A percentile compares a stretch with the other conserved stretches of the same genome.
These are phyloP conservation scores for Pelargonium exstipulatum DNA, from an alignment of 441 rosid genomes.

Conservation along the genomic window DNA sequence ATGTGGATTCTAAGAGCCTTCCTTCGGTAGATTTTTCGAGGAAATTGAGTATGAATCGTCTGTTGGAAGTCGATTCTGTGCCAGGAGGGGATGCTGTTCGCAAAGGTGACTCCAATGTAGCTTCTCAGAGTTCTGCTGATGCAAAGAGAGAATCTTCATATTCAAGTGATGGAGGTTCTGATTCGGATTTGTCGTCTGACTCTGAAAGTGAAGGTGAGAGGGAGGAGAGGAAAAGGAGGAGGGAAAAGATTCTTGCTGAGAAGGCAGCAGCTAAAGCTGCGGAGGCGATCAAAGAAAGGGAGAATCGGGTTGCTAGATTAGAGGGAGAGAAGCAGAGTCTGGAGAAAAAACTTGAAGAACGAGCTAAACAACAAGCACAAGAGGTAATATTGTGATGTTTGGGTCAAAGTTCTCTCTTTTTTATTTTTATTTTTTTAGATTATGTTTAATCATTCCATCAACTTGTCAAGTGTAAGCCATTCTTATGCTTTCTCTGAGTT, in stretches of 20 bases:
- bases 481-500: neutral
- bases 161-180: slow-evolving; percentile 42
- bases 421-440: neutral
- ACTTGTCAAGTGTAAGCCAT: neutral
- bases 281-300: slow-evolving; percentile 71
- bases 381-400: slow-evolving; percentile 48
- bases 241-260: slow-evolving; percentile 72
- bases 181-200: slow-evolving; percentile 60
- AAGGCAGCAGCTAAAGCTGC: slow-evolving; percentile 72
- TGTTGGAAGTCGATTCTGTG: slow-evolving; percentile 23
- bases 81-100: slow-evolving; percentile 33
- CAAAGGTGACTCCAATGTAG: slow-evolving; percentile 30
- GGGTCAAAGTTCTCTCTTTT: neutral
- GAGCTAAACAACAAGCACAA: slow-evolving; percentile 83
- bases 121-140: slow-evolving; percentile 38
- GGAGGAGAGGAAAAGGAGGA: slow-evolving; percentile 62
- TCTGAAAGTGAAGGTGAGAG: slow-evolving; percentile 76
- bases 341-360: slow-evolving; percentile 92
- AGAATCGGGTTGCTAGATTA: slow-evolving; percentile 78
- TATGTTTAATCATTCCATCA: neutral
- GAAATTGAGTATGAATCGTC: slow-evolving; percentile 26
- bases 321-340: slow-evolving; percentile 94
- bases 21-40: slow-evolving; percentile 27
- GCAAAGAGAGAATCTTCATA: slow-evolving; percentile 33
- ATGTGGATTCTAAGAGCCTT: slow-evolving; percentile 24